Conservation (phyloP, 2,329 filamentous ascomycete genomes). For the Colletotrichum karsti region DNA sequence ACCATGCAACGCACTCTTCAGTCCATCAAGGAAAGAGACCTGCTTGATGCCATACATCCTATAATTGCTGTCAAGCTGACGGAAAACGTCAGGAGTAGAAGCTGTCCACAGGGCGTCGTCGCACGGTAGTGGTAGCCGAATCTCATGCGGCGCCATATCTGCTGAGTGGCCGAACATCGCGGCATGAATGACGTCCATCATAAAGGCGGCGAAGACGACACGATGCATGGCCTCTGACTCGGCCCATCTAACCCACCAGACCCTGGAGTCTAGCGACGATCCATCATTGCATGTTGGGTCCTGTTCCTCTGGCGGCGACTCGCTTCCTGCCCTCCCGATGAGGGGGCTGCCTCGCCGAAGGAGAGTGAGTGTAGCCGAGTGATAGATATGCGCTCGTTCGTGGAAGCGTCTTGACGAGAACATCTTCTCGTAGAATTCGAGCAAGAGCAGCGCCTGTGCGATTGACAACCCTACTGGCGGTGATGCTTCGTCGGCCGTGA, state of each 20-base stretch:
- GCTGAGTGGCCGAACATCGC: conserved; percentile 93
- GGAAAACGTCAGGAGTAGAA: conserved; percentile 78
- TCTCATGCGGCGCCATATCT: conserved; percentile 91
- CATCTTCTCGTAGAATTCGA: conserved; percentile 94
- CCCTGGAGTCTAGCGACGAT: conserved; percentile 47
- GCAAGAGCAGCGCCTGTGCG: conserved; percentile 82
- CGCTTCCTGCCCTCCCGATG: conserved; percentile 80
- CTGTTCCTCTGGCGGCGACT: conserved; percentile 77
- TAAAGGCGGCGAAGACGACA: conserved; percentile 88
- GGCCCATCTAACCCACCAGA: conserved; percentile 88
- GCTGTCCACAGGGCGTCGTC: conserved; percentile 90
- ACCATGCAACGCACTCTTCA: conserved; percentile 85
- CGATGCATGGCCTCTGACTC: conserved; percentile 87
- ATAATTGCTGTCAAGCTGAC: conserved; percentile 78
- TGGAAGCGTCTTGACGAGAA: conserved; percentile 84
- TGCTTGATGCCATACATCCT: conserved; percentile 82
- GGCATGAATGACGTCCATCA: conserved; percentile 88
- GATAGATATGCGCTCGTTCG: conserved; percentile 89
- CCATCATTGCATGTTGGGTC: conserved; percentile 21
- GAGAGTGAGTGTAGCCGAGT: conserved; percentile 84
- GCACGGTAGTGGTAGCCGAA: conserved; percentile 85
- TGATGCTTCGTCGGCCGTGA: conserved; percentile 82
- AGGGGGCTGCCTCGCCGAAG: conserved; percentile 88
- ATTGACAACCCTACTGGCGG: conserved; percentile 89
- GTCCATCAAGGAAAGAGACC: conserved; percentile 82